These are phyloP conservation scores for Gossypium schwendimanii DNA, from an alignment of 441 rosid species.

Conservation along the genomic window DNA sequence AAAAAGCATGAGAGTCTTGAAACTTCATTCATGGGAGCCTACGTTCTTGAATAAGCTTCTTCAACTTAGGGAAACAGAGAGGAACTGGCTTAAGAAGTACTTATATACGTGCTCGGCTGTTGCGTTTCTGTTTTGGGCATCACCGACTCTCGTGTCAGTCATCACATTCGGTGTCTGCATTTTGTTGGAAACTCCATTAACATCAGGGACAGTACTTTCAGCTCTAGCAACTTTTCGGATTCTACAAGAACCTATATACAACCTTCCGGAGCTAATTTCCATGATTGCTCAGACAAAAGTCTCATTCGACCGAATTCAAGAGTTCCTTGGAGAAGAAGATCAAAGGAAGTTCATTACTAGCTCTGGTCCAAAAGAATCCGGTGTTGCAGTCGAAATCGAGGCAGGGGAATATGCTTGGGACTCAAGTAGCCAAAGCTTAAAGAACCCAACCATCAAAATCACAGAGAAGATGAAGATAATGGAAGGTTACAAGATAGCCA, in stretches of 20 bases:
- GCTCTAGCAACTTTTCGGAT: slow-evolving; percentile 65
- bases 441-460: slow-evolving; percentile 27
- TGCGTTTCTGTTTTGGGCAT: slow-evolving; percentile 57
- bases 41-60: slow-evolving; percentile 42
- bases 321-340: slow-evolving; percentile 43
- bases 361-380: slow-evolving; percentile 15
- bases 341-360: slow-evolving; percentile 26
- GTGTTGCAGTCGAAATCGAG: slow-evolving; percentile 27
- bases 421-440: slow-evolving; percentile 16
- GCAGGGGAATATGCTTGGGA: slow-evolving; percentile 46
- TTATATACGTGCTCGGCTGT: slow-evolving; percentile 47
- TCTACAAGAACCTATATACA: slow-evolving; percentile 56
- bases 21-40: slow-evolving; percentile 61
- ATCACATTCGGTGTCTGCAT: slow-evolving; percentile 52
- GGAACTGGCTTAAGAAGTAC: slow-evolving; percentile 37
- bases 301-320: slow-evolving; percentile 41
- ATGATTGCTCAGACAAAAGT: slow-evolving; percentile 50
- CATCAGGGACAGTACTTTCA: slow-evolving; percentile 54
- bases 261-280: slow-evolving; percentile 53
- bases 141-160: slow-evolving; percentile 48
- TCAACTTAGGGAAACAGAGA: slow-evolving; percentile 45
- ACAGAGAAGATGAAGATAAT: slow-evolving; percentile 26
- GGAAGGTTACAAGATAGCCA: slow-evolving; percentile 47
- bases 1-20: slow-evolving; percentile 65
- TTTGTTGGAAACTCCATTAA: slow-evolving; percentile 30